phyloP scores from a whole-genome alignment of 768 basidiomycete species.

The Punctularia strigosozonata region DNA sequence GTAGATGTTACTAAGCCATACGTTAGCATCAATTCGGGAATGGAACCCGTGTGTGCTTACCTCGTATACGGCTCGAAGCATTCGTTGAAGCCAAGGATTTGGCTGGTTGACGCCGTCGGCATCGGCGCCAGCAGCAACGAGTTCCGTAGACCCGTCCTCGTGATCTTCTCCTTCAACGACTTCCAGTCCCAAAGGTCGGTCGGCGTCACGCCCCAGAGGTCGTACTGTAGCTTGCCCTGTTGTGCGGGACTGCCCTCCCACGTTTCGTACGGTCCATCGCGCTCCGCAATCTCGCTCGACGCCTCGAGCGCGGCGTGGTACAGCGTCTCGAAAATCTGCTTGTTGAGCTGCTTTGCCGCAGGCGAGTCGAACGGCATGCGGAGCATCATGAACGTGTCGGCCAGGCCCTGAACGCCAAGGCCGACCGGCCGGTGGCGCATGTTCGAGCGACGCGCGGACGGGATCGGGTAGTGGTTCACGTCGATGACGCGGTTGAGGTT shows the following conservation, averaged over 20 bases:
- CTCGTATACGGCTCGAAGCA: slow-evolving; percentile 99
- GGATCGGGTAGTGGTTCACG: slow-evolving; percentile 89
- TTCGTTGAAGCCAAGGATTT: slow-evolving; percentile 97
- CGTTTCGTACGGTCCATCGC: slow-evolving; percentile 78
- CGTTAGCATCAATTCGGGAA: background rate
- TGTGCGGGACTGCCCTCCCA: slow-evolving; percentile 87
- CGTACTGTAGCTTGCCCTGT: slow-evolving; percentile 82
- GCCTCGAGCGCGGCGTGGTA: slow-evolving; percentile 92
- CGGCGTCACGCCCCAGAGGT: slow-evolving; percentile 89
- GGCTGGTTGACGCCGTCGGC: slow-evolving; percentile 98
- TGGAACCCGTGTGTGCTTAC: slow-evolving; percentile 24
- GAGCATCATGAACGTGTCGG: slow-evolving; percentile 95
- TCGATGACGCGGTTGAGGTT: slow-evolving; percentile 95
- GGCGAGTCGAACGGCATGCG: slow-evolving; percentile 91
- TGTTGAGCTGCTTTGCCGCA: slow-evolving; percentile 79
- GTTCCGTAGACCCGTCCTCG: slow-evolving; percentile 73
- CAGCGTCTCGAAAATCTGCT: slow-evolving; percentile 97
- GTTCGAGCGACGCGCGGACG: slow-evolving; percentile 86
- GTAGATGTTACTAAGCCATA: slow-evolving; percentile 81
- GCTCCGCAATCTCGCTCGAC: slow-evolving; percentile 74
- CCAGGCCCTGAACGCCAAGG: slow-evolving; percentile 94
- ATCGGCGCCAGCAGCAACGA: slow-evolving; percentile 88
- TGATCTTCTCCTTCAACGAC: slow-evolving; percentile 76
- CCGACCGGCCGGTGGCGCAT: slow-evolving; percentile 97
- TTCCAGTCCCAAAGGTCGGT: slow-evolving; percentile 91